These are phyloP conservation scores for Solanum bulbocastanum DNA, from an alignment of 257 asterid genomes.

Conservation along the genomic window DNA sequence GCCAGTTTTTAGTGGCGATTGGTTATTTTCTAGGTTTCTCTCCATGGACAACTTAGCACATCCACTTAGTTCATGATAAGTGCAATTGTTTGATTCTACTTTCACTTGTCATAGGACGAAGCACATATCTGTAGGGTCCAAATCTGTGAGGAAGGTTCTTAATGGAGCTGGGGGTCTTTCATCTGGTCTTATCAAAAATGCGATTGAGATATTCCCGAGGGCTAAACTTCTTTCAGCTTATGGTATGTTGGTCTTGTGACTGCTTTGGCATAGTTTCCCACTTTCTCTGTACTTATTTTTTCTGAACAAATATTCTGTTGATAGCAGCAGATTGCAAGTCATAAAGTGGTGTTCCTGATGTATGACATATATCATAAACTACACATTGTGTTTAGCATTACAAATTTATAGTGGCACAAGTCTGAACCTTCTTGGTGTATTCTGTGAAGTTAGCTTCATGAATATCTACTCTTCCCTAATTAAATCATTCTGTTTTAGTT, in stretches of 20 bases:
- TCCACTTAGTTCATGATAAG: neutral
- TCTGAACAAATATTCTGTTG: neutral
- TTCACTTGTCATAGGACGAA: conserved; percentile 22
- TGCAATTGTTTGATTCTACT: neutral
- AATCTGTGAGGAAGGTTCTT: conserved; percentile 53
- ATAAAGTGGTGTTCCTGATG: neutral
- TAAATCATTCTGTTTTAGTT: neutral
- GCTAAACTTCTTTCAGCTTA: conserved; percentile 74
- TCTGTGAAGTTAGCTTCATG: neutral
- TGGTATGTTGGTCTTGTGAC: conserved; percentile 29
- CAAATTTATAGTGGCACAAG: neutral
- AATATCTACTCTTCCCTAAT: neutral
- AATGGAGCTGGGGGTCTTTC: conserved; percentile 89
- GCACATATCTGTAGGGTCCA: conserved; percentile 10
- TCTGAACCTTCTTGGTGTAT: neutral
- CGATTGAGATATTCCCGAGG: conserved; percentile 45
- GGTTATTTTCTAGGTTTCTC: neutral
- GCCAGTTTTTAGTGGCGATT: neutral
- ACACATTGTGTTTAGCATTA: neutral
- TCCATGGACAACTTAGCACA: neutral
- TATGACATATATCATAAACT: neutral
- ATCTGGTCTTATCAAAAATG: conserved; percentile 29
- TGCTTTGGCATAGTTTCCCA: neutral
- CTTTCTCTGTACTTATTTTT: neutral
- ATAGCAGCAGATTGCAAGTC: neutral